Base-by-base conservation (phyloP, 768 basidiomycete genomes). In the Pleurotus cornucopiae region DNA sequence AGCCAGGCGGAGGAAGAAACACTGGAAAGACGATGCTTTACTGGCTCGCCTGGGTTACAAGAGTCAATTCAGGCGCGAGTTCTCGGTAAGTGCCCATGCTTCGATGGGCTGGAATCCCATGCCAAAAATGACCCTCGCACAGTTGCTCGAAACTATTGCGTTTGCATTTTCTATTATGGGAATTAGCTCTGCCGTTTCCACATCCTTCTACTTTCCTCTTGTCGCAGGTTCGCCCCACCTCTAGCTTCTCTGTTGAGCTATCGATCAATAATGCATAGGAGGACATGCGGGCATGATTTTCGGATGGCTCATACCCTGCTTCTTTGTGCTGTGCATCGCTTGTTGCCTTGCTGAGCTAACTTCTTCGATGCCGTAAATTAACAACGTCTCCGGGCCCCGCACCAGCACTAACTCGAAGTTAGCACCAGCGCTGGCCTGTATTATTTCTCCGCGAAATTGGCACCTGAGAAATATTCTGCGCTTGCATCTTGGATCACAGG, bases 211-310 rank as follows among this genome's bases (percentile, higher is more conserved):
- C 3, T 84, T 84, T 63, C 76, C 75, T 11, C 73, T 84, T 7
- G 65, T 72, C 2, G 75, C 80, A 54, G 82, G 82, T 81, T 48
- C 14, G 75, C 68, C 21, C 14, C 3, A 18, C 14, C 30, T n/a
- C 18, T 39, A 11, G 38, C 18, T 23, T 13, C 37, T 45, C 30
- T 23, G 34, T 12, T 41, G 30, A 9, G 34, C 16, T 16, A 44
- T 9, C 12, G 38, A 5, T 23, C 37, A 39, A 13, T 30, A 34
- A 25, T 43, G 4, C 4, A 4, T 56, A 84, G 83, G 80, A 48
- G 83, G 83, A 5, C 82, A 85, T 64, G 79, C 82, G n/a, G 83
- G 83, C 6, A 82, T 84, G 79, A 73, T 82, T n/a, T 85, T 77
- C 66, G 83, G 82, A 37, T 84, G 82, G 82, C 66, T 84, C 18